Evolutionary conservation across 495 filamentous ascomycete genomes (phyloP).

Genomic region (Platismatia glauca): DNA sequence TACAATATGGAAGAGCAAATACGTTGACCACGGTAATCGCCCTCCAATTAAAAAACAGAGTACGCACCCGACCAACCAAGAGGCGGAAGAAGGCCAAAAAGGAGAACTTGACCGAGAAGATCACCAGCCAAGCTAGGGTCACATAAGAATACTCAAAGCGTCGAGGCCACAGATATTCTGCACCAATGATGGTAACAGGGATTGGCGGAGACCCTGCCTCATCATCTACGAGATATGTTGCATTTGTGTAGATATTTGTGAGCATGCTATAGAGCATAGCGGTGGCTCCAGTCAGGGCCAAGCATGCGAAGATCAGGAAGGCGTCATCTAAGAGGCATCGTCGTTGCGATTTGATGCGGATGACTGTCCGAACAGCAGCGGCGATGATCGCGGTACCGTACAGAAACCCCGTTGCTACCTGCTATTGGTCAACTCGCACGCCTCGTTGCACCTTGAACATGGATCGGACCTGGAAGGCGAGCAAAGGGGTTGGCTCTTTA

Average conservation of each 20-base stretch:
- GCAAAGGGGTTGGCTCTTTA: no score
- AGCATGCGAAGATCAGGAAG: background rate
- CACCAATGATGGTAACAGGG: no score
- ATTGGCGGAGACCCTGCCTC: background rate
- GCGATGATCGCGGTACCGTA: background rate
- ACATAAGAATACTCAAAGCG: background rate
- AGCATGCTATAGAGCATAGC: no score
- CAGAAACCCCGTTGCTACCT: background rate
- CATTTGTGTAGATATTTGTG: no score
- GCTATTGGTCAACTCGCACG: no score
- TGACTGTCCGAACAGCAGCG: background rate
- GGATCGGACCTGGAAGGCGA: no score
- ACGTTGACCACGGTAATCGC: background rate
- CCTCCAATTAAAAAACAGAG: background rate
- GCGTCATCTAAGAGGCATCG: background rate
- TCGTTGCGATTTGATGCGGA: background rate
- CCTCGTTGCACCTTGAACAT: no score
- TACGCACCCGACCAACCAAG: background rate
- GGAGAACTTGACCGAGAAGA: constrained; percentile 3
- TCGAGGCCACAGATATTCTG: no score
- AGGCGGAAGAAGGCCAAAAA: constrained; percentile 1
- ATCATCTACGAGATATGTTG: background rate
- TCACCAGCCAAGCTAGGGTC: background rate
- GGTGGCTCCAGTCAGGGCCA: background rate
- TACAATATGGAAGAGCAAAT: background rate